Conservation (phyloP, 2,329 filamentous ascomycete species). For the Diaporthe ampelina region DNA sequence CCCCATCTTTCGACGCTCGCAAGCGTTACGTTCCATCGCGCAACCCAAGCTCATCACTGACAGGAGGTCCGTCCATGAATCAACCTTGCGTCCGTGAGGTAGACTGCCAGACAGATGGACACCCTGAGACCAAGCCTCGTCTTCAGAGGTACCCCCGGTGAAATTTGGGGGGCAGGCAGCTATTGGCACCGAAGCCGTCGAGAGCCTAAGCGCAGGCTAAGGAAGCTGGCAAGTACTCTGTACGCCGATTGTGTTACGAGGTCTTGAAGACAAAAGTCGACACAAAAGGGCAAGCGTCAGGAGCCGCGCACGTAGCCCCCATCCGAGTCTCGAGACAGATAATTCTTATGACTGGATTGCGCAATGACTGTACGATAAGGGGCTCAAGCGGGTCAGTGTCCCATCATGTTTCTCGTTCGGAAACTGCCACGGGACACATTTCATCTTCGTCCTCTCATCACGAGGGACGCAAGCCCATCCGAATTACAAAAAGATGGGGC, state of each 20-base stretch:
- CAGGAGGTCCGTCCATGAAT: conserved; percentile 14
- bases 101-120: background rate
- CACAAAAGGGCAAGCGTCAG: conserved; percentile 20
- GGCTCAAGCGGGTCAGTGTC: conserved; percentile 30
- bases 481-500: conserved; percentile 29
- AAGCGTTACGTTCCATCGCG: conserved; percentile 24
- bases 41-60: conserved; percentile 7
- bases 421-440: conserved; percentile 13
- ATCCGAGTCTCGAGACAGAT: background rate
- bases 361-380: conserved; percentile 8
- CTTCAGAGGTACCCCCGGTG: conserved; percentile 14
- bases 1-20: conserved; percentile 16
- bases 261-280: background rate
- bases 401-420: background rate
- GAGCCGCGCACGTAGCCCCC: conserved; percentile 7
- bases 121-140: conserved; percentile 2
- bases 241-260: conserved; percentile 27
- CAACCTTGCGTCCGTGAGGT: background rate
- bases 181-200: conserved; percentile 12
- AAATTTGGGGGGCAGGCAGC: conserved; percentile 5
- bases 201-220: conserved; percentile 30
- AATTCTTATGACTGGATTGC: background rate
- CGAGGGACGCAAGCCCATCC: conserved; percentile 19
- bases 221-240: conserved; percentile 15
- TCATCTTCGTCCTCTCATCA: conserved; percentile 18